phyloP scores from a whole-genome alignment of 345 rosid genomes.

The Gossypium arboreum region DNA sequence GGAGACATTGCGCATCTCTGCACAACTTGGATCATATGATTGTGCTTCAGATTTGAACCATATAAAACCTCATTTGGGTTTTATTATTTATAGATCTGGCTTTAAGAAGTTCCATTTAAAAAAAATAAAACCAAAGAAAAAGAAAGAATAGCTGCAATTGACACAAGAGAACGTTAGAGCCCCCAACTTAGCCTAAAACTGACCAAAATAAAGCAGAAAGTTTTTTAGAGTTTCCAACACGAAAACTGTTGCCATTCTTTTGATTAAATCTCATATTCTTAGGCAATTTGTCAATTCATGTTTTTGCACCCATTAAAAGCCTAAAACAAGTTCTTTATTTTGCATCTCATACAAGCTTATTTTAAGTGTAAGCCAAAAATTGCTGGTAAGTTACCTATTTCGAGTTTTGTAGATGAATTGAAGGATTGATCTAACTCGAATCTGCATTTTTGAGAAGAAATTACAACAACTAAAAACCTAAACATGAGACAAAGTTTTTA shows the following conservation, averaged over 20 bases:
- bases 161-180: neutral
- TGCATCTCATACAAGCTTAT: neutral
- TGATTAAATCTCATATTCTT: neutral
- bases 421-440: no score
- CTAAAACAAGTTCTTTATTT: neutral
- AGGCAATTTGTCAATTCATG: neutral
- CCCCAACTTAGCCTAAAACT: neutral
- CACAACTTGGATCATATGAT: constrained; percentile 5
- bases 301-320: neutral
- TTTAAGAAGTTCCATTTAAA: neutral
- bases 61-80: neutral
- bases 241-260: neutral
- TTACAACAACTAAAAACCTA: neutral
- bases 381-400: neutral
- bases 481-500: neutral
- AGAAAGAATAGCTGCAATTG: neutral
- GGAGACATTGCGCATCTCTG: constrained; percentile 13
- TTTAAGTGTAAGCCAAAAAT: neutral
- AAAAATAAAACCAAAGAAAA: neutral
- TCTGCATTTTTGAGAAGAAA: neutral
- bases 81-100: neutral
- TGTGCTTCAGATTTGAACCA: constrained; percentile 4
- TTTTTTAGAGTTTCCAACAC: neutral
- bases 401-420: no score
- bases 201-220: neutral